Conservation (phyloP, 495 filamentous ascomycete genomes). For the Cenococcum geophilum region DNA sequence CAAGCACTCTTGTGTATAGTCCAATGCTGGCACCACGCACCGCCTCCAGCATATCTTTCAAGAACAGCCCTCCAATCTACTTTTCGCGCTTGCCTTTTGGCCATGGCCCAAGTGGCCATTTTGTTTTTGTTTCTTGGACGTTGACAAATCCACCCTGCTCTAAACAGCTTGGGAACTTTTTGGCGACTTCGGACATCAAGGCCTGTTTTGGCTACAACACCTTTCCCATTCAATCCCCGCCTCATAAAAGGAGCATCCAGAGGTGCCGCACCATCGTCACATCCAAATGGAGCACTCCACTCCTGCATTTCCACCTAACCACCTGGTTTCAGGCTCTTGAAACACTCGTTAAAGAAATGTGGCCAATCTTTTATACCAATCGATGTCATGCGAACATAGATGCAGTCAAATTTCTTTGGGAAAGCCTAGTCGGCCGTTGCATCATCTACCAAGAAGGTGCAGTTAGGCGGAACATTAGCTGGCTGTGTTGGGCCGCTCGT, state of each 20-base stretch:
- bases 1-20: background rate
- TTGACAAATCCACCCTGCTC: constrained; percentile 30
- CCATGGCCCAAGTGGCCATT: constrained; percentile 33
- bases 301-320: constrained; percentile 36
- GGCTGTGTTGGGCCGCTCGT: constrained; percentile 31
- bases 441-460: constrained; percentile 35
- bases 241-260: constrained; percentile 6
- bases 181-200: constrained; percentile 15
- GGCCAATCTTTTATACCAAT: constrained; percentile 30
- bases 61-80: constrained; percentile 22
- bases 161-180: constrained; percentile 21
- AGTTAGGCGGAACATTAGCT: constrained; percentile 32
- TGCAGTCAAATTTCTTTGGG: constrained; percentile 31
- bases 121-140: constrained; percentile 24
- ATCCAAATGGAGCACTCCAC: constrained; percentile 13
- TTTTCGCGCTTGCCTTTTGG: constrained; percentile 31
- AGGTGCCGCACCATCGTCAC: constrained; percentile 28
- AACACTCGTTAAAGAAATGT: constrained; percentile 22
- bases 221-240: constrained; percentile 17
- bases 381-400: constrained; percentile 28
- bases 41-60: background rate
- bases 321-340: constrained; percentile 23
- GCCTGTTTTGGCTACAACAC: constrained; percentile 16
- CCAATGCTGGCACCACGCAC: background rate
- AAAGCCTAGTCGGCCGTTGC: constrained; percentile 32